Conservation (phyloP, 2,329 filamentous ascomycete species). For the Calonectria leucothoes region DNA sequence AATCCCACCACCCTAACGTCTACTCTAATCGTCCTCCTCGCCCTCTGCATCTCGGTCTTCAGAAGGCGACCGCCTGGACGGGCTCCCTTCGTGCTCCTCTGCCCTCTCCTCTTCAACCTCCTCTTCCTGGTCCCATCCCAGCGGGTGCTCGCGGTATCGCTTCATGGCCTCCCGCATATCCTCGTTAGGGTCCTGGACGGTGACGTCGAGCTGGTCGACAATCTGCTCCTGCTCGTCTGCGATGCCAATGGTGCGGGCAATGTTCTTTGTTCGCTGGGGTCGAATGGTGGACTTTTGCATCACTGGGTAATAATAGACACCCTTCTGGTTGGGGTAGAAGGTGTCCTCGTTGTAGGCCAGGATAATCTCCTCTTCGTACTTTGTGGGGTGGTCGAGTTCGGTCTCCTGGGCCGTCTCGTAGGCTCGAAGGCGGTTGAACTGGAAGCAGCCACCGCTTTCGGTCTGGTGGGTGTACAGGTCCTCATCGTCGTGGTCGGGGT, state of each 20-base stretch:
- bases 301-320: constrained; percentile 75
- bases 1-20: background rate
- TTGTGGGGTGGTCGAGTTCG: constrained; percentile 66
- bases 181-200: constrained; percentile 66
- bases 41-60: constrained; percentile 57
- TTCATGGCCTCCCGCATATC: constrained; percentile 64
- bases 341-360: constrained; percentile 68
- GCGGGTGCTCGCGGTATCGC: constrained; percentile 64
- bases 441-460: constrained; percentile 63
- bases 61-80: constrained; percentile 43
- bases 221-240: constrained; percentile 62
- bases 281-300: constrained; percentile 73
- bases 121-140: constrained; percentile 57
- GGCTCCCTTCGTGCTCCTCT: constrained; percentile 41
- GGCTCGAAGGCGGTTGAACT: constrained; percentile 70
- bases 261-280: constrained; percentile 73
- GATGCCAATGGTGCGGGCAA: constrained; percentile 63
- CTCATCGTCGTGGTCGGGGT: constrained; percentile 65
- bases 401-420: constrained; percentile 73
- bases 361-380: constrained; percentile 74
- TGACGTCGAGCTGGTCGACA: constrained; percentile 67
- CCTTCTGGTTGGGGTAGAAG: constrained; percentile 63
- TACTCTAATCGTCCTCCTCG: constrained; percentile 54
- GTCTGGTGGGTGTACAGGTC: constrained; percentile 65
- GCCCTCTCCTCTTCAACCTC: constrained; percentile 50